Evolutionary conservation across 2,329 filamentous ascomycete genomes (phyloP), one percentile per base, ranked within the genome.

Genomic region (Penicillium sp.): DNA sequence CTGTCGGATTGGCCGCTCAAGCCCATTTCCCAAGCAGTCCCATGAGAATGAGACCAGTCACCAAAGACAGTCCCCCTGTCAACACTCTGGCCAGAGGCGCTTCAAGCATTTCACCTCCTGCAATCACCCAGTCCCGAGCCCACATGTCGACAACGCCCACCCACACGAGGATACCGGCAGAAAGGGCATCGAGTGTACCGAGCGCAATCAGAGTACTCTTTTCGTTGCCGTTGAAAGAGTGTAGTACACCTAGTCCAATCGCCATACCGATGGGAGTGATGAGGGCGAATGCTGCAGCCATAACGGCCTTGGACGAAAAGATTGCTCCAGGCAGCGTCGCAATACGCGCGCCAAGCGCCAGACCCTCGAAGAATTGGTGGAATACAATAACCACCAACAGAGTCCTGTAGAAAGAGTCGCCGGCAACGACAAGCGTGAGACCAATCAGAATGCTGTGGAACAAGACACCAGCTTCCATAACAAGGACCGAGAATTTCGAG

Each of bases 101-200:
- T 34, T 83, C 75, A 15, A 82, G 73, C 72, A 90, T 74, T 69
- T 89, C 85, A 2, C 79, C 79, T 17, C 83, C 84, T 1, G 79
- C 79, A 67, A 86, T 76, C 67, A 89, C 83, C 90, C 90, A 93
- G 70, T 93, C 90, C 42, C 84, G 79, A 2, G 88, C 88, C 85
- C 88, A 88, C 89, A 93, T 92, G 77, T 92, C 90, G 0, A 92
- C 89, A 1, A 92, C 76, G 1, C 89, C 88, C 1, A 92, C 89
- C 89, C 90, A 93, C n/a, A 90, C 78, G 35, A 93, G 79, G 47
- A 94, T 90, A 31, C 90, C 90, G 0, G 90, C 89, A 0, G 86
- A 90, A 10, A 92, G 70, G 5, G 90, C 88, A 72, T 93, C 87
- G 1, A 93, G 79, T 0, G 89, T 91, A 0, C 89, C 90, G 38